Evolutionary conservation across 2,329 filamentous ascomycete species (phyloP).

Genomic region (Stachybotrys echinatus): DNA sequence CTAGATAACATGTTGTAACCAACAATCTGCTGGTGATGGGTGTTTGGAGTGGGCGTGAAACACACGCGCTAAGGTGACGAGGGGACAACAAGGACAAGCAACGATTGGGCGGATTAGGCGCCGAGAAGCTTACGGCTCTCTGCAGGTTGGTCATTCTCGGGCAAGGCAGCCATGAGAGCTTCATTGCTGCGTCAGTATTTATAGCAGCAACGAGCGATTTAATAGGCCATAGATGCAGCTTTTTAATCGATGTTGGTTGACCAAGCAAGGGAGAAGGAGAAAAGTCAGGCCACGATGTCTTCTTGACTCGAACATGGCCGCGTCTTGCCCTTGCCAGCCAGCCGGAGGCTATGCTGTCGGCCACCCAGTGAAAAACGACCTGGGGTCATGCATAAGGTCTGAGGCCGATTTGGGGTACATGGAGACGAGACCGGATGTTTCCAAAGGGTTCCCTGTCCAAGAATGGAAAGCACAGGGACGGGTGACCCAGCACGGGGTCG

Average conservation of each 20-base stretch:
- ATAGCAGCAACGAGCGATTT: neutral
- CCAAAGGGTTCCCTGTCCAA: neutral
- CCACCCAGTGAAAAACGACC: too few relatives aligned
- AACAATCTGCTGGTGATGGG: neutral
- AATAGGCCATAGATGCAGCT: neutral
- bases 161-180: too few relatives aligned
- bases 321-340: too few relatives aligned
- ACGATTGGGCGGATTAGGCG: conserved; percentile 21
- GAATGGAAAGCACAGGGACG: neutral
- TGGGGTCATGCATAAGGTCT: too few relatives aligned
- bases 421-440: neutral
- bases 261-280: too few relatives aligned
- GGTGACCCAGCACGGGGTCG: neutral
- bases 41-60: conserved; percentile 12
- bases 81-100: conserved; percentile 13
- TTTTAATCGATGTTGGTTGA: neutral
- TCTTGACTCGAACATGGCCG: too few relatives aligned
- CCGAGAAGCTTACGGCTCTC: conserved; percentile 10
- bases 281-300: too few relatives aligned
- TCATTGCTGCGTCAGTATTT: neutral
- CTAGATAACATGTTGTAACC: too few relatives aligned
- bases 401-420: too few relatives aligned
- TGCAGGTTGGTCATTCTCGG: neutral
- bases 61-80: conserved; percentile 12
- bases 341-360: too few relatives aligned